phyloP scores from a whole-genome alignment of 257 asterid genomes.

The Ocimum tenuiflorum region DNA sequence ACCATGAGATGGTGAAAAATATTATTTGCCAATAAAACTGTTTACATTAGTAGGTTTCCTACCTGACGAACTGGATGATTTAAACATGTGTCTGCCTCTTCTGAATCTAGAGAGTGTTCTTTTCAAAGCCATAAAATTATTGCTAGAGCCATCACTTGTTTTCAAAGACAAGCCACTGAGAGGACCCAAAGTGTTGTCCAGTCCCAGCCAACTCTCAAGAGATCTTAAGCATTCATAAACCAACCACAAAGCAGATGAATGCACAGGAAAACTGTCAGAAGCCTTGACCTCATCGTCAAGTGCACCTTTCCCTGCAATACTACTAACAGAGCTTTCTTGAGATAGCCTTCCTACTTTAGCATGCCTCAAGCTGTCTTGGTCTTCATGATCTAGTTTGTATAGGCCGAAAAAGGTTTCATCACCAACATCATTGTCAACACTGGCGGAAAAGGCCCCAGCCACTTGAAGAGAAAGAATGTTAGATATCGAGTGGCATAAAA shows the following conservation, averaged over 20 bases:
- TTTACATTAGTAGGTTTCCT: slow-evolving; percentile 34
- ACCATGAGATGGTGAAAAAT: slow-evolving; percentile 33
- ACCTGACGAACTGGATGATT: slow-evolving; percentile 36
- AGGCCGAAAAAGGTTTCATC: slow-evolving; percentile 36
- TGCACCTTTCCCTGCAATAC: slow-evolving; percentile 48
- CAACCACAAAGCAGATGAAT: slow-evolving; percentile 69
- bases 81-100: slow-evolving; percentile 46
- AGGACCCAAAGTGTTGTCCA: slow-evolving; percentile 61
- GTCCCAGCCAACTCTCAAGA: slow-evolving; percentile 72
- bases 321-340: slow-evolving; percentile 71
- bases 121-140: slow-evolving; percentile 50
- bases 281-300: slow-evolving; percentile 39
- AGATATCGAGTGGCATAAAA: slow-evolving; percentile 61
- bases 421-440: slow-evolving; percentile 31
- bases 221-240: slow-evolving; percentile 80
- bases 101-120: slow-evolving; percentile 67
- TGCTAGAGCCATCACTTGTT: slow-evolving; percentile 44
- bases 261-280: slow-evolving; percentile 43
- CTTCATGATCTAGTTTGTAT: slow-evolving; percentile 49
- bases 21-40: slow-evolving; percentile 30
- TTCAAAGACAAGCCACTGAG: slow-evolving; percentile 45
- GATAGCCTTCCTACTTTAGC: slow-evolving; percentile 93
- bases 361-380: slow-evolving; percentile 70
- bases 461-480: slow-evolving; percentile 70
- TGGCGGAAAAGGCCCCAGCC: slow-evolving; percentile 71